Evolutionary conservation across 139 green algal species (phyloP), one percentile per base, ranked within the genome.

Genomic region (Closterium sp.): DNA sequence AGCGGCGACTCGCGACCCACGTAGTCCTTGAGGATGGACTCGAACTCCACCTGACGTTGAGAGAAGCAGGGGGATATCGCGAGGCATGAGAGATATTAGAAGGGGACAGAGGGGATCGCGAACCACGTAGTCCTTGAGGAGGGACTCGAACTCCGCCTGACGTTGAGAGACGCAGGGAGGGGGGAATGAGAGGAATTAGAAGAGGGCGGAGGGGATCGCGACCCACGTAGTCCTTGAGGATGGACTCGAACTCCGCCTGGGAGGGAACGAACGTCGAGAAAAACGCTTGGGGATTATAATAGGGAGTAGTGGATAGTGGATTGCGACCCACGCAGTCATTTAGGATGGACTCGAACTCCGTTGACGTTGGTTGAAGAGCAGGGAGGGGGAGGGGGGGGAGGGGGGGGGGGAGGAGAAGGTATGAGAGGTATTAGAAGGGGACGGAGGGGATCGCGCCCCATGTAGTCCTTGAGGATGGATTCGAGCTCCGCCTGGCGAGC

Each of bases 181-280:
- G n/a, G n/a, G n/a, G n/a, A n/a, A n/a, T n/a, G n/a, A n/a, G n/a
- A n/a, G n/a, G n/a, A n/a, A n/a, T n/a, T n/a, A n/a, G n/a, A n/a
- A n/a, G n/a, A n/a, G n/a, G n/a, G n/a, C n/a, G n/a, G n/a, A n/a
- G n/a, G n/a, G n/a, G n/a, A n/a, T n/a, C n/a, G n/a, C n/a, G n/a
- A n/a, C n/a, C n/a, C n/a, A 99, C 98, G 92, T 99, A 99, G 90
- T 99, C 96, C 94, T 98, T 98, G 12, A 99, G 95, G 33, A 98
- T 96, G 19, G 35, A 84, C 1, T 97, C 94, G 88, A 99, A 95
- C 95, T 99, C 97, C 7, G 91, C 95, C 97, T 99, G 97, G 83
- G 2, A 66, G 21, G 38, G 55, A 76, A 28, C 55, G 55, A 1
- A 28, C n/a, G n/a, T n/a, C n/a, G n/a, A n/a, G n/a, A n/a, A n/a